Evolutionary conservation across 306 rosid species (phyloP), one percentile per base, ranked within the genome.

Genomic region (Sesbania bispinosa): DNA sequence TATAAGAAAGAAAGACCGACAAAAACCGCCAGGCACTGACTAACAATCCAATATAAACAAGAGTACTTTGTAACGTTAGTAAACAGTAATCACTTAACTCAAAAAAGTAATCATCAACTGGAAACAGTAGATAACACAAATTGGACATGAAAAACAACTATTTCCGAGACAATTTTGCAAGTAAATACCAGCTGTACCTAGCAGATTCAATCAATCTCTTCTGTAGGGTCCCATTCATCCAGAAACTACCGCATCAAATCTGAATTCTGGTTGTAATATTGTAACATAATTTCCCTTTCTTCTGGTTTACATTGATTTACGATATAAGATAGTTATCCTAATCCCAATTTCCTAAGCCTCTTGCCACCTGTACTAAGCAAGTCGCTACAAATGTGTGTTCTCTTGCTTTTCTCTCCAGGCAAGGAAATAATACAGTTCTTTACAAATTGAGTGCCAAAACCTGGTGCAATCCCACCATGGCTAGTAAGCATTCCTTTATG

Each of bases 331-430:
- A 29, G 73, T 20, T 41, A 53, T 38, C 23, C 32, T 15, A 42
- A 53, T 47, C 39, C 53, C 16, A 23, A 15, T 53, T 78, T 41
- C 51, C 59, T 8, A 60, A 14, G 33, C 75, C 58, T 19, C 69
- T 57, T 19, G 8, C 48, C 62, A 69, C 68, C 46, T 24, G 29
- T 19, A 33, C 43, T 48, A 78, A 27, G 21, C 19, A 58, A 48
- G 14, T 13, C 10, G 35, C 64, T 19, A 45, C 19, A 42, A 20
- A 45, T 36, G 43, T 47, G 42, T 19, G 60, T 1, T 52, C 32
- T 46, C 53, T 36, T 26, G 77, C 55, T 59, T 81, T 52, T 60
- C 47, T 41, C 64, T 48, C 19, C 20, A 62, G 19, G 52, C 43
- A 67, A 53, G 27, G 52, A 42, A 59, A 75, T 63, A 20, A 55